phyloP scores from a whole-genome alignment of 345 rosid genomes.

The Citrus inodora region DNA sequence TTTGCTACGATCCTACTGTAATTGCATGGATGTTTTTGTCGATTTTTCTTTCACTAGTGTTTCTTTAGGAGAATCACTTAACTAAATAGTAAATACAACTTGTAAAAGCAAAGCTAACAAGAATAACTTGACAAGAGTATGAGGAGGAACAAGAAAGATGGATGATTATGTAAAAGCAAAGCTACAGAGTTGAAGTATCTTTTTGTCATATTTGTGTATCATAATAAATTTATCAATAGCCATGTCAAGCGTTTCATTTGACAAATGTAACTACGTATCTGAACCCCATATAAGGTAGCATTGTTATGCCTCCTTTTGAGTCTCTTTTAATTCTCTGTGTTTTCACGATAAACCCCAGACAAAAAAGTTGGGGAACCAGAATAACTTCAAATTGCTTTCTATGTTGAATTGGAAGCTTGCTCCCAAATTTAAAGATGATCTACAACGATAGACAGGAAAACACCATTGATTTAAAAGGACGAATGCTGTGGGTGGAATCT shows the following conservation, averaged over 20 bases:
- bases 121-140: not conserved
- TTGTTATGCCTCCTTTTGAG: constrained; percentile 27
- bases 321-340: constrained; percentile 20
- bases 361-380: constrained; percentile 32
- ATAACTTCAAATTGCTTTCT: constrained; percentile 26
- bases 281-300: constrained; percentile 36
- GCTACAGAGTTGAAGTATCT: constrained; percentile 13
- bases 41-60: not conserved
- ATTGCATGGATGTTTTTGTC: not conserved
- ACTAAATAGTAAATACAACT: not conserved
- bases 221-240: constrained; percentile 35
- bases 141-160: not conserved
- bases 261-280: constrained; percentile 40
- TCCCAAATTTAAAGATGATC: constrained; percentile 21
- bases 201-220: constrained; percentile 32
- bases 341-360: constrained; percentile 35
- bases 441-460: constrained; percentile 23
- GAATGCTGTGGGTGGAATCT: constrained; percentile 20
- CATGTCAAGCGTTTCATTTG: constrained; percentile 36
- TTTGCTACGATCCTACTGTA: not conserved
- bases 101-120: not conserved
- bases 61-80: not conserved
- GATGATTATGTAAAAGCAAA: not conserved
- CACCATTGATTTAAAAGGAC: constrained; percentile 23
- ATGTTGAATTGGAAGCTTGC: constrained; percentile 31